phyloP scores from a whole-genome alignment of 805 yeast species.

The Myxozyma neotropica region DNA sequence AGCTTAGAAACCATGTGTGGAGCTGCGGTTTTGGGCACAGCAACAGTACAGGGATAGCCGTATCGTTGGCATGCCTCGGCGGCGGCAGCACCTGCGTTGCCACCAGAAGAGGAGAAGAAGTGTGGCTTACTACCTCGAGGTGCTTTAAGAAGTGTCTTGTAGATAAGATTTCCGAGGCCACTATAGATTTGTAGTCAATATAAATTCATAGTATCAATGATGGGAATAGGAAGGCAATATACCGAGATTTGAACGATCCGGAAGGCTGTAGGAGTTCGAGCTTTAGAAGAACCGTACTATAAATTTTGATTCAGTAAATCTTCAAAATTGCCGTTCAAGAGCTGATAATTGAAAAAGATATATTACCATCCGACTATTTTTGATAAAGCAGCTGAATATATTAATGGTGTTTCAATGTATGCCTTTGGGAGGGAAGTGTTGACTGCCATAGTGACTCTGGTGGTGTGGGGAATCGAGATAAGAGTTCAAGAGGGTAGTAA shows the following conservation, averaged over 20 bases:
- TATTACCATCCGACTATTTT: constrained; percentile 59
- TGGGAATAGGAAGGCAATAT: neutral
- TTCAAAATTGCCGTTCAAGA: too few species aligned
- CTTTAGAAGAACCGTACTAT: constrained; percentile 63
- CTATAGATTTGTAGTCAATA: neutral
- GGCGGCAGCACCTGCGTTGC: constrained; percentile 96
- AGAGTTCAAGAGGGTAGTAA: too few species aligned
- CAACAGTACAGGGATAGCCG: constrained; percentile 59
- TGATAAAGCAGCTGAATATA: constrained; percentile 72
- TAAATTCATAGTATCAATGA: neutral
- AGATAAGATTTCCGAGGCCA: constrained; percentile 90
- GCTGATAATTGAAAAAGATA: too few species aligned
- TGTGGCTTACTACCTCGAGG: constrained; percentile 38
- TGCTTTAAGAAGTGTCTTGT: constrained; percentile 36
- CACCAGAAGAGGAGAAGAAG: constrained; percentile 90
- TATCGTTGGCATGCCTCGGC: constrained; percentile 80
- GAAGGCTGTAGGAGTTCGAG: constrained; percentile 88
- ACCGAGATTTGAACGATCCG: constrained; percentile 84
- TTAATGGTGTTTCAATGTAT: constrained; percentile 58
- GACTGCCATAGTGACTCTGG: neutral
- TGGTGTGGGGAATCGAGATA: too few species aligned
- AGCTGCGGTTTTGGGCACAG: constrained; percentile 57
- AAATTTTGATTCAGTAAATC: neutral
- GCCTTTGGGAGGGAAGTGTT: constrained; percentile 1
- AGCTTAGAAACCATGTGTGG: constrained; percentile 52